These are phyloP conservation scores for Phaeodactylum tricornutum DNA, from an alignment of 108 stramenopile genomes.

Conservation along the genomic window DNA sequence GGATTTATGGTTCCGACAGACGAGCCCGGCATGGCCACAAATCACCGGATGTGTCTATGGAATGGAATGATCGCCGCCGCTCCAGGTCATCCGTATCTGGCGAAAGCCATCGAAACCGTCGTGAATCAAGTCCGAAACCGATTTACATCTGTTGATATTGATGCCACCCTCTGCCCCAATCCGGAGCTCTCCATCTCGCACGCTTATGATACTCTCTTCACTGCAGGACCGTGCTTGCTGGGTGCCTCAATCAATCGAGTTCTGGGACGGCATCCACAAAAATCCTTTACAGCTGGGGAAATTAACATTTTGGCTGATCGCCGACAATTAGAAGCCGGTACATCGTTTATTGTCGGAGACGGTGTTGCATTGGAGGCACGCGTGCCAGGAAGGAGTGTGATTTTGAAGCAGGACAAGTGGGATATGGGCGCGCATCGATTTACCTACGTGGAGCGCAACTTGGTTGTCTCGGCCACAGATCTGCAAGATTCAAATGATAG, in stretches of 20 bases:
- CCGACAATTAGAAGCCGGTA: conserved; percentile 18
- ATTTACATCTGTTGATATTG: conserved; percentile 67
- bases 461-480: conserved; percentile 82
- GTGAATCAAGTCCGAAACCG: conserved; percentile 82
- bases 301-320: conserved; percentile 36
- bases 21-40: conserved; percentile 45
- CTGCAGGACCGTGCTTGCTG: conserved; percentile 73
- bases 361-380: conserved; percentile 15
- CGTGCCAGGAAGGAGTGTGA: conserved; percentile 62
- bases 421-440: conserved; percentile 87
- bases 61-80: conserved; percentile 82
- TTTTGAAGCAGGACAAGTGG: conserved; percentile 73
- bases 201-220: conserved; percentile 65
- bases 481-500: conserved; percentile 80
- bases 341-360: conserved; percentile 19
- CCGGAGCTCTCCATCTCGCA: conserved; percentile 63
- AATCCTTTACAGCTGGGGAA: conserved; percentile 58
- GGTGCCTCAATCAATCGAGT: conserved; percentile 65
- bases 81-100: conserved; percentile 76
- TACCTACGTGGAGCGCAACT: conserved; percentile 63
- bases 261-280: conserved; percentile 61
- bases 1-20: conserved; percentile 78
- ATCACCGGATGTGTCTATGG: conserved; percentile 73
- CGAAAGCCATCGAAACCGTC: conserved; percentile 65
- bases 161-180: conserved; percentile 56